Percentiles rank a stretch among this genome's conserved stretches.
phyloP scores from a whole-genome alignment of 345 rosid species.

The Camelina neglecta region DNA sequence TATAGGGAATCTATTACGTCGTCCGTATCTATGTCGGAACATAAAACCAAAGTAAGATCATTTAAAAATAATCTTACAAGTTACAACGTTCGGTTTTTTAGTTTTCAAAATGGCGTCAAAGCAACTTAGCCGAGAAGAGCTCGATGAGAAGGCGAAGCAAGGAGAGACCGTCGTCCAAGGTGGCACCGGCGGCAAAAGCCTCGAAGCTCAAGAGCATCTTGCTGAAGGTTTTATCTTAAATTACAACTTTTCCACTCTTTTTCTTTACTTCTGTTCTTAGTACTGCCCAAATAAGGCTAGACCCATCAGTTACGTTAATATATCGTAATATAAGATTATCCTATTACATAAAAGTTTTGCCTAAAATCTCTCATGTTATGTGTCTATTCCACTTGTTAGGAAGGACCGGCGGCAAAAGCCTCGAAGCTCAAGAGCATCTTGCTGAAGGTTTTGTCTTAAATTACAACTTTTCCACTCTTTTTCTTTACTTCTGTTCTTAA shows the following conservation, averaged over 20 bases:
- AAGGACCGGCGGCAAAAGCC: constrained; percentile 64
- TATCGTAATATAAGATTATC: background rate
- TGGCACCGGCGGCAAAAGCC: constrained; percentile 71
- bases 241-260: background rate
- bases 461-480: background rate
- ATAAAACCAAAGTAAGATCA: constrained; percentile 13
- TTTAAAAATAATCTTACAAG: background rate
- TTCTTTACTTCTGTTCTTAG: background rate
- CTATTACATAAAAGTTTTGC: too few relatives aligned
- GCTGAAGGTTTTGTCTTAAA: constrained; percentile 48
- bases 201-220: constrained; percentile 68
- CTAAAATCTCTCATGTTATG: too few relatives aligned
- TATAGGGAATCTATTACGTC: constrained; percentile 24
- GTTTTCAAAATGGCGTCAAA: constrained; percentile 46
- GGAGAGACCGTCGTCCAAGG: constrained; percentile 70
- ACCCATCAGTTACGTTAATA: background rate
- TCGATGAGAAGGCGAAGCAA: constrained; percentile 55
- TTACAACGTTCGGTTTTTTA: background rate
- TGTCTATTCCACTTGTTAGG: constrained; percentile 28
- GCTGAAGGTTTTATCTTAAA: constrained; percentile 48
- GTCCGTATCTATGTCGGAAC: constrained; percentile 31
- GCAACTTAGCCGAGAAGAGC: constrained; percentile 54
- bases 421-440: constrained; percentile 67
- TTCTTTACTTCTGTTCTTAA: background rate
- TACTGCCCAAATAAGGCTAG: background rate